Evolutionary conservation across 495 filamentous ascomycete genomes (phyloP), one percentile per base, ranked within the genome.

Genomic region (Aspergillus wentii): DNA sequence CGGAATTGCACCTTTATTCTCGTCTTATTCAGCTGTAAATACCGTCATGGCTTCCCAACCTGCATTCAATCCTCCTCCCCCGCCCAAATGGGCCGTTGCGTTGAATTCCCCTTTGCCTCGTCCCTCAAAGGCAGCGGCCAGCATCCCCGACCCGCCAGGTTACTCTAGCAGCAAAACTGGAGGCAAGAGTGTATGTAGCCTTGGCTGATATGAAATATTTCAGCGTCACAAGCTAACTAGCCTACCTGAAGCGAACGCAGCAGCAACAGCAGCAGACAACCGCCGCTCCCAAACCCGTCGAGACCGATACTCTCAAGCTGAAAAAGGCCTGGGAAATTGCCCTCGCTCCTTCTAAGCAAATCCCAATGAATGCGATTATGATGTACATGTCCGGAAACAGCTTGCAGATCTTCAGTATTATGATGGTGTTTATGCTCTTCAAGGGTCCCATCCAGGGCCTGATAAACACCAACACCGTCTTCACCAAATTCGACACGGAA

Each of bases 321-420:
- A 99, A 98, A 66, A 99, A 99, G 57, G 91, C 92, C 1, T 99
- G 94, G 94, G 92, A 99, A 65, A 76, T 99, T 15, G 94, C 92
- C 21, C 76, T 99, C 23, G 94, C 85, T 3, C 92, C 92, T 2
- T 83, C 89, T 34, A 99, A 99, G 68, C 80, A 83, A 56, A 74
- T 99, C 30, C 92, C 92, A 35, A 97, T 98, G 92, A 96, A 94
- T 41, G 88, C 79, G 30, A 89, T 99, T 65, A 95, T 95, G 83
- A 97, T 97, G 90, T 99, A 99, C 75, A 97, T 99, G 94, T 95
- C 92, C 41, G 92, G 92, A 53, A 97, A 96, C 68, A 87, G 85
- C 40, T 80, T 99, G 17, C 92, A 99, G 66, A 96, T 99, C 45
- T 99, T 99, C 74, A 88, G 82, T 64, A 96, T 99, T 58, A 95